These are phyloP conservation scores for Phyllosticta citrichinensis DNA, from an alignment of 2,329 filamentous ascomycete genomes.

Conservation along the genomic window DNA sequence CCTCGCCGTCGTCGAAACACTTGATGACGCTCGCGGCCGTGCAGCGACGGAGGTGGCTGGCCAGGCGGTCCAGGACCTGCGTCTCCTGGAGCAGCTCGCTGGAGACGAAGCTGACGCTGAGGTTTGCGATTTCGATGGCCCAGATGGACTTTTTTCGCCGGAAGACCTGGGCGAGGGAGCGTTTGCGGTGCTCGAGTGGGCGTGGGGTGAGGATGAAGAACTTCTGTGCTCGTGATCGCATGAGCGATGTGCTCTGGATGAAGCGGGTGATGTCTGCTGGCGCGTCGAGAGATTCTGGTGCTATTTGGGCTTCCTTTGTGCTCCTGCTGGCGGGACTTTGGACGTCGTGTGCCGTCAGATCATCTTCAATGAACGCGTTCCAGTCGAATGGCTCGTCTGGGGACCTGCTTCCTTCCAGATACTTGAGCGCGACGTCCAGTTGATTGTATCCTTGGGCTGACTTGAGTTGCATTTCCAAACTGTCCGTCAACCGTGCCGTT, in stretches of 20 bases:
- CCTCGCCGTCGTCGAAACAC: background rate
- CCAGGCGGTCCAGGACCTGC: background rate
- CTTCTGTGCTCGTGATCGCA: background rate
- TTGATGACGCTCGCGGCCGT: background rate
- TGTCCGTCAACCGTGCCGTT: background rate
- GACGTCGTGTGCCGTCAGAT: background rate
- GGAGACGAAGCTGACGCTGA: background rate
- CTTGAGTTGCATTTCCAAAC: background rate
- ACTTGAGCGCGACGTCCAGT: background rate
- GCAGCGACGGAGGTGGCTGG: background rate
- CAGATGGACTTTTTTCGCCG: background rate
- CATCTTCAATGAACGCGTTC: background rate
- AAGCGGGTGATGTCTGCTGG: background rate
- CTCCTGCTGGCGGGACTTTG: background rate
- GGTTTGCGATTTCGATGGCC: background rate
- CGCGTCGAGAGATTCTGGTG: background rate
- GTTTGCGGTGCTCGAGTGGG: background rate
- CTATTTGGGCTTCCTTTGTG: background rate
- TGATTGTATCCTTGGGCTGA: background rate
- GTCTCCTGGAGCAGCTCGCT: background rate
- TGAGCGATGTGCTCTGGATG: background rate
- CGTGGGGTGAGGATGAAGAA: background rate
- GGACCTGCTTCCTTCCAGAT: background rate
- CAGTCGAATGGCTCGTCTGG: background rate
- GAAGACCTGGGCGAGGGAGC: background rate